Evolutionary conservation across 257 asterid genomes (phyloP), one percentile per base, ranked within the genome.

Genomic region (Gentiana dahurica): DNA sequence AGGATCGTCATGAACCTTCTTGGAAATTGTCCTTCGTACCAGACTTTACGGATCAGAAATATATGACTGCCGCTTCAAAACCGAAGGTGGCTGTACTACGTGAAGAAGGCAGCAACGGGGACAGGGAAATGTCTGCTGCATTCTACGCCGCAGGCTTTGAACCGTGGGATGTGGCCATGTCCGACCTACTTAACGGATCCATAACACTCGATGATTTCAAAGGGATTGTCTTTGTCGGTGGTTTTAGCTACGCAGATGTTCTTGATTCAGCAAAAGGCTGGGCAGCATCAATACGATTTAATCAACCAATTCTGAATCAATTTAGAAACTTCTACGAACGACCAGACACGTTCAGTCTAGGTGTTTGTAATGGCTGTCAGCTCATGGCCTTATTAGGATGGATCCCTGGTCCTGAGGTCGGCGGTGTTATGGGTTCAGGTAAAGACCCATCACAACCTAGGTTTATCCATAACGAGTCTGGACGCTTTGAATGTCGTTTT

Each of bases 61-160:
- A 81, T 56, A 62, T 80, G 79, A 73, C 59, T 34, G 70, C 72
- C 13, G 38, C 46, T 53, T 76, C 76, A 34, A 91, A 91, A 62
- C 98, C 98, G 10, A 91, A 81, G 67, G 93, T 83, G 53, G 97
- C 98, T 33, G 74, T 91, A 32, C 67, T 91, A 61, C 84, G 98
- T 0, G 98, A 91, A 72, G 97, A 87, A 78, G 98, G 97, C 55
- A 91, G 95, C 81, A 91, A 91, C 6, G 95, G 98, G 33, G 98
- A 91, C 76, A 76, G 95, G 72, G 96, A 91, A 69, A 91, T 91
- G 98, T 68, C 95, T 62, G 96, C 88, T 53, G 96, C 96, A 57
- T 91, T 91, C 71, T 59, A 73, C 50, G 88, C 96, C 59, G 83
- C 95, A 39, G 96, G 98, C 56, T 91, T 91, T 66, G 96, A 87